Conservation (phyloP, 441 rosid genomes). For the Isatis lusitanica region DNA sequence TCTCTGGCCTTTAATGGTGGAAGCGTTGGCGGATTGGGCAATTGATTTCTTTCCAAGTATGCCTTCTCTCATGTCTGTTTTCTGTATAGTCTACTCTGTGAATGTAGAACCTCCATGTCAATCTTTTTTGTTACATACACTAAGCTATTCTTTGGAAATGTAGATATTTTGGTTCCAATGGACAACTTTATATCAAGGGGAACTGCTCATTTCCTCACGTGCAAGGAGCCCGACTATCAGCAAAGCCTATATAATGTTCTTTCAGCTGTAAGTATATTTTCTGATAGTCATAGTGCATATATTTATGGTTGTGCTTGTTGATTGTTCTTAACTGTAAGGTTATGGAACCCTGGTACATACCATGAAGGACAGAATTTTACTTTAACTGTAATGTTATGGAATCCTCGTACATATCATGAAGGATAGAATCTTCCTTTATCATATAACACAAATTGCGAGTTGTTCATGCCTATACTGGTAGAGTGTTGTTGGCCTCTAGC, state of each 20-base stretch:
- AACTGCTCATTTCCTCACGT: conserved; percentile 78
- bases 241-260: conserved; percentile 92
- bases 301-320: conserved; percentile 9
- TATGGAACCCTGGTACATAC: too few species aligned
- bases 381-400: conserved; percentile 1
- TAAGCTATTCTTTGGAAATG: conserved; percentile 23
- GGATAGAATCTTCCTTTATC: conserved; percentile 11
- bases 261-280: conserved; percentile 72
- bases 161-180: conserved; percentile 96
- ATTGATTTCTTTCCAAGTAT: conserved; percentile 95
- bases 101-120: conserved; percentile 2
- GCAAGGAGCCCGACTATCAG: conserved; percentile 94
- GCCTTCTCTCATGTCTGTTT: conserved; percentile 30
- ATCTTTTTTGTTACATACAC: conserved; percentile 11
- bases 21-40: conserved; percentile 96
- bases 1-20: conserved; percentile 97
- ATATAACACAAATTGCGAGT: neutral
- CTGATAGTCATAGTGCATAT: neutral
- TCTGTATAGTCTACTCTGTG: conserved; percentile 7
- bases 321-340: neutral
- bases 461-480: neutral
- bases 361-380: too few species aligned
- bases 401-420: conserved; percentile 2
- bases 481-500: conserved; percentile 8
- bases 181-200: conserved; percentile 98